Evolutionary conservation across 257 asterid genomes (phyloP).

Genomic region (Solanum rostratum): DNA sequence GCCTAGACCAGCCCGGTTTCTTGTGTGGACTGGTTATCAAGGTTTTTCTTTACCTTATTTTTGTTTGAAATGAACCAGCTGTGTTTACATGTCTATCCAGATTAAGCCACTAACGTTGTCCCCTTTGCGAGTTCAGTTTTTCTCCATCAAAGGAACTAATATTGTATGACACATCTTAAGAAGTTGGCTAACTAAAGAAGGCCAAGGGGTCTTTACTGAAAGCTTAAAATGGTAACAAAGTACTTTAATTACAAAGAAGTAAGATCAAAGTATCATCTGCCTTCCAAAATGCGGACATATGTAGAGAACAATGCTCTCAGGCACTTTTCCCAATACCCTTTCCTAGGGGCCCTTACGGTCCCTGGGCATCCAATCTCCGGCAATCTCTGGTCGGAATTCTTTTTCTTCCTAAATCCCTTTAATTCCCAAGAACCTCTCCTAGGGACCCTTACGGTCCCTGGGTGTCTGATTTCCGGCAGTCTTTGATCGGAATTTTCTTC

Average conservation of each 20-base stretch:
- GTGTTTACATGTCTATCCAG: not conserved
- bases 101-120: not conserved
- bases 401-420: no score
- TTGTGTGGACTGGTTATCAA: not conserved
- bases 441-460: no score
- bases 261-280: not conserved
- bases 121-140: not conserved
- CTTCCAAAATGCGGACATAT: not conserved
- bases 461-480: no score
- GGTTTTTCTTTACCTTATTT: not conserved
- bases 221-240: not conserved
- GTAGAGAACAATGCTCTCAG: no score
- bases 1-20: not conserved
- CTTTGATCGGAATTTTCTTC: no score
- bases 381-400: no score
- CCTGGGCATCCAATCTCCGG: no score
- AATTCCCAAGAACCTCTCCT: no score
- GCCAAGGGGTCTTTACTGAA: not conserved
- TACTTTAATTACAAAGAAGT: not conserved
- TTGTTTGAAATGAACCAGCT: not conserved
- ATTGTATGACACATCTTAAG: not conserved
- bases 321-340: no score
- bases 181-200: not conserved
- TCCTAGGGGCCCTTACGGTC: no score
- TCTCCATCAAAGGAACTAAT: not conserved